Evolutionary conservation across 768 basidiomycete species (phyloP), one percentile per base, ranked within the genome.

Genomic region (Calvatia gigantea): DNA sequence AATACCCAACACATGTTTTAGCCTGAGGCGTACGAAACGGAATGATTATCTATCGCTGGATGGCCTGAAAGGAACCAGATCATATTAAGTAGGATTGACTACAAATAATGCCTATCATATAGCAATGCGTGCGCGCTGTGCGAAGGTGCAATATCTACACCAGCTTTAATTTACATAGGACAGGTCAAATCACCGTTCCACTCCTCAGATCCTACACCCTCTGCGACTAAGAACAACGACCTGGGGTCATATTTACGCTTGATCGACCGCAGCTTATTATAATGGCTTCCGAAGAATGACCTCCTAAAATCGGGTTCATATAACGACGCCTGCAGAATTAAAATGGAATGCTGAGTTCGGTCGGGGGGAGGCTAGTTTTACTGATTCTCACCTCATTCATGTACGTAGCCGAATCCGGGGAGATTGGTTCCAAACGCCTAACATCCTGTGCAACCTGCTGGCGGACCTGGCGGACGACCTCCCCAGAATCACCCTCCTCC

Each of bases 341-440:
- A 29, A 47, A 15, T 27, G 37, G 11, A 17, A 21, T 15, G 25
- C 19, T 15, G 1, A 42, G 21, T 21, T 27, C 2, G 4, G 31
- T 31, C 6, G 28, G 7, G 9, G 39, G 28, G 51, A 28, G 7
- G 17, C 8, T 21, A 2, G 8, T 59, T 69, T 19, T 21, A n/a
- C n/a, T n/a, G n/a, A n/a, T n/a, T n/a, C n/a, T n/a, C n/a, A 75
- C 79, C 72, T 83, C 80, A 58, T 81, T 79, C 42, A 78, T 69
- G 62, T 82, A 80, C 2, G 79, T 69, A 3, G 75, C 78, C 3
- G 75, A 58, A 21, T 70, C 71, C 4, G 71, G 62, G 14, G 71
- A 64, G 5, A 69, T 50, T 2, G 45, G 39, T 35, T 70, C 68
- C 23, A 74, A 38, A 5, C 27, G 33, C n/a, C 23, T 52, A 2